phyloP scores from a whole-genome alignment of 495 filamentous ascomycete genomes.

The Lasiosphaeria miniovina region DNA sequence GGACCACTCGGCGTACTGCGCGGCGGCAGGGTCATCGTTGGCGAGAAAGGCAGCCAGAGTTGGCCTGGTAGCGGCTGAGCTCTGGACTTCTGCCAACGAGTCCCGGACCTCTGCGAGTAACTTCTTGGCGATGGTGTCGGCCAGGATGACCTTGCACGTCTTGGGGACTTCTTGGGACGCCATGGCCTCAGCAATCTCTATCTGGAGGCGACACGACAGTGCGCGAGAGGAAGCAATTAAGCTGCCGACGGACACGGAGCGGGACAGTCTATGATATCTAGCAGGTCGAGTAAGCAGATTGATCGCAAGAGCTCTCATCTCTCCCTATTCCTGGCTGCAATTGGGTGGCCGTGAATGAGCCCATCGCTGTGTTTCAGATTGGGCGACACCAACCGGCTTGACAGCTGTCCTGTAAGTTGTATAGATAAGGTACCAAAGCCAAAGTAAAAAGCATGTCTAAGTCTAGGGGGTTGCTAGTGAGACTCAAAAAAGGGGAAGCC shows the following conservation, averaged over 20 bases:
- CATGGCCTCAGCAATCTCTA: constrained; percentile 24
- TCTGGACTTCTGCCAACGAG: constrained; percentile 63
- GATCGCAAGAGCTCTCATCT: background rate
- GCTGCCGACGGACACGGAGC: background rate
- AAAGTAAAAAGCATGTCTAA: too few relatives aligned
- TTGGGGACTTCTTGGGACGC: constrained; percentile 47
- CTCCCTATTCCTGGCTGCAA: background rate
- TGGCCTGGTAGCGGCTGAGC: constrained; percentile 50
- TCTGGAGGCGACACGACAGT: background rate
- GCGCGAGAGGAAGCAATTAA: background rate
- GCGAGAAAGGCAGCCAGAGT: constrained; percentile 87
- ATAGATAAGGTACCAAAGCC: too few relatives aligned
- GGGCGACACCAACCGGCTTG: too few relatives aligned
- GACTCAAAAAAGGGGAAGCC: too few relatives aligned
- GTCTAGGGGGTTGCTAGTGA: too few relatives aligned
- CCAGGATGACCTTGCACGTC: constrained; percentile 87
- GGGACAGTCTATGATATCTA: background rate
- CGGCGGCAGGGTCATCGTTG: constrained; percentile 83
- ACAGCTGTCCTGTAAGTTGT: too few relatives aligned
- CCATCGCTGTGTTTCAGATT: too few relatives aligned
- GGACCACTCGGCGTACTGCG: constrained; percentile 96
- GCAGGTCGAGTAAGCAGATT: background rate
- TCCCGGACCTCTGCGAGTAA: constrained; percentile 74
- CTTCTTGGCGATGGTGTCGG: constrained; percentile 75
- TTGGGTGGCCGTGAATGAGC: too few relatives aligned